Conservation (phyloP, 345 rosid species). For the Hibiscus trionum region DNA sequence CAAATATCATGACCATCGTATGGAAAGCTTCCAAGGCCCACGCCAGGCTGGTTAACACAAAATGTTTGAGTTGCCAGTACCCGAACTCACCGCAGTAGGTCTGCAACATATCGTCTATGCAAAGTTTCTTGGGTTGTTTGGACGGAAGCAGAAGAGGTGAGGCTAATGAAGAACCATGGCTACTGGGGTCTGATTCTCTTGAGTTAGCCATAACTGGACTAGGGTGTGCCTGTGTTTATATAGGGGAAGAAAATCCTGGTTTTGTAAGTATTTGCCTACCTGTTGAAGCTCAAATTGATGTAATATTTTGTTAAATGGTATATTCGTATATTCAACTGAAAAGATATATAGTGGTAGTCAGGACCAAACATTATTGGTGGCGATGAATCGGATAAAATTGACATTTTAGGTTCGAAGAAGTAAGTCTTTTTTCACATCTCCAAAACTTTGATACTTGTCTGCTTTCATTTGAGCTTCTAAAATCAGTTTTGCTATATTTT, state of each 20-base stretch:
- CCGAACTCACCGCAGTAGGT: constrained; percentile 89
- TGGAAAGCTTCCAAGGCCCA: constrained; percentile 95
- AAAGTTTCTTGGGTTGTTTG: constrained; percentile 31
- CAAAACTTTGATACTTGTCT: neutral
- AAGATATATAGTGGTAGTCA: neutral
- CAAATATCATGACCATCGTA: constrained; percentile 92
- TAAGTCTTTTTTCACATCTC: neutral
- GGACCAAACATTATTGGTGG: neutral
- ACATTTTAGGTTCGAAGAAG: neutral
- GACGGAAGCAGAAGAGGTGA: constrained; percentile 23
- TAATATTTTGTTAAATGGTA: too few relatives aligned
- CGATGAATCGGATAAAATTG: neutral
- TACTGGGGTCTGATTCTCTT: constrained; percentile 11
- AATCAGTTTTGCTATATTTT: neutral
- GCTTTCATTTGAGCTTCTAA: neutral
- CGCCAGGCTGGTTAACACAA: constrained; percentile 66
- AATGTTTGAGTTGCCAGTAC: constrained; percentile 78
- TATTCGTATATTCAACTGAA: neutral
- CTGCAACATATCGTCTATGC: constrained; percentile 70
- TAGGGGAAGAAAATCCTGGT: constrained; percentile 28
- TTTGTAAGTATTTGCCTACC: constrained; percentile 6
- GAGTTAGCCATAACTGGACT: constrained; percentile 2
- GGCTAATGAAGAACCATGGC: constrained; percentile 14
- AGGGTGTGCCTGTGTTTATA: neutral
- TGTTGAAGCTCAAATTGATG: too few relatives aligned